Conservation (phyloP, 1,284 basidiomycete genomes). For the Paramarasmius palmivorus region DNA sequence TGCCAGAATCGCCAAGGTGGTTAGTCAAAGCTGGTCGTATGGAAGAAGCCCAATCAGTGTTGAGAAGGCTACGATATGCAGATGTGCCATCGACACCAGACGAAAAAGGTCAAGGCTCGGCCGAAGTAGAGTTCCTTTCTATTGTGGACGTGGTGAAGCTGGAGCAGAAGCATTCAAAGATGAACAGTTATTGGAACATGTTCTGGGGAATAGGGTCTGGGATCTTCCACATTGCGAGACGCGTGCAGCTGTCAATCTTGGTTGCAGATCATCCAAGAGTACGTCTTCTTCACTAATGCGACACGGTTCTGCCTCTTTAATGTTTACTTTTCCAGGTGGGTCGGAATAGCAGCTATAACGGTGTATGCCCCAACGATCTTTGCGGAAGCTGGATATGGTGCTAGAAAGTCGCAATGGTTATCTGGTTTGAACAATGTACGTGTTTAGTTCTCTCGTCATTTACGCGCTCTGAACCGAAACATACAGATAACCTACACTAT, state of each 20-base stretch:
- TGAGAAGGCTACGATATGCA: constrained; percentile 21
- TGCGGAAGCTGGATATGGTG: constrained; percentile 43
- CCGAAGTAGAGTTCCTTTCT: constrained; percentile 35
- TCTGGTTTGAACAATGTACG: constrained; percentile 47
- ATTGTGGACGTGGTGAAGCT: constrained; percentile 42
- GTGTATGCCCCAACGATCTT: constrained; percentile 53
- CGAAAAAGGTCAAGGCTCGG: constrained; percentile 17
- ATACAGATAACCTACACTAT: constrained; percentile 45
- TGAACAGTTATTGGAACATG: constrained; percentile 48
- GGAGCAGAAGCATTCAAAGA: constrained; percentile 41
- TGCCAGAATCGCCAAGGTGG: constrained; percentile 60
- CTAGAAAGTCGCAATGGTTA: constrained; percentile 47
- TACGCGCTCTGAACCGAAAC: neutral
- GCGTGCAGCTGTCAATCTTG: constrained; percentile 49
- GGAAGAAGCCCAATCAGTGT: constrained; percentile 44
- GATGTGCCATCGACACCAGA: neutral
- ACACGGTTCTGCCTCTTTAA: neutral
- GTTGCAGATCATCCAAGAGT: constrained; percentile 54
- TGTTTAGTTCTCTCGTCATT: neutral
- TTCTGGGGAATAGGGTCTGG: constrained; percentile 43
- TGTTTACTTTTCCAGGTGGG: constrained; percentile 33
- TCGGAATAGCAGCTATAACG: constrained; percentile 52
- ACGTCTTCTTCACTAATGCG: constrained; percentile 14
- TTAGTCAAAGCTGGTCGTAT: constrained; percentile 51
- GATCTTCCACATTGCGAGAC: constrained; percentile 44